phyloP scores from a whole-genome alignment of 2,329 filamentous ascomycete genomes.

The Drechslerella dactyloides region DNA sequence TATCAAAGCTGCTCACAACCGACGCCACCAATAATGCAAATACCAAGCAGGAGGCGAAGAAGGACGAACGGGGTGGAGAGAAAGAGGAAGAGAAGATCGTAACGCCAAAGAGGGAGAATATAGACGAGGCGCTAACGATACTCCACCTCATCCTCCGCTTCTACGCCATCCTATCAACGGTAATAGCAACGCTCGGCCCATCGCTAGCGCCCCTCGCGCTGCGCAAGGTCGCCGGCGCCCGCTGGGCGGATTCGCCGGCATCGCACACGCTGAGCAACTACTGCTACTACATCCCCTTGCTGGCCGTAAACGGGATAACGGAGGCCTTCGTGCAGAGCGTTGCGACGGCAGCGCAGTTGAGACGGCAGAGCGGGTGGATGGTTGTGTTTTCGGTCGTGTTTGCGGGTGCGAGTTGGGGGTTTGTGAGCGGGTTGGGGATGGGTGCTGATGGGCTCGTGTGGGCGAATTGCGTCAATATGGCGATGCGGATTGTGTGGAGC shows the following conservation, averaged over 20 bases:
- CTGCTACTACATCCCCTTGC: conserved; percentile 89
- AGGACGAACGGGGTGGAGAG: no score
- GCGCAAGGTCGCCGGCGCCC: conserved; percentile 74
- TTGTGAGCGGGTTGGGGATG: conserved; percentile 71
- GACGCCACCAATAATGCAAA: conserved; percentile 45
- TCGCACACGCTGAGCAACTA: conserved; percentile 77
- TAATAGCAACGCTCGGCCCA: conserved; percentile 75
- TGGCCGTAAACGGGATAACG: conserved; percentile 87
- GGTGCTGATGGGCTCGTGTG: conserved; percentile 82
- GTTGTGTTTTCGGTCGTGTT: conserved; percentile 78
- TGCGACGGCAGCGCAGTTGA: conserved; percentile 75
- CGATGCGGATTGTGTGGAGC: conserved; percentile 82
- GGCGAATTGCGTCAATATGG: conserved; percentile 91
- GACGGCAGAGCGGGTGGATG: conserved; percentile 84
- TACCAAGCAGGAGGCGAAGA: conserved; percentile 37
- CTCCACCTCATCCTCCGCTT: conserved; percentile 71
- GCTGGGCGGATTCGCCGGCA: conserved; percentile 77
- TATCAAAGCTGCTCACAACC: conserved; percentile 75
- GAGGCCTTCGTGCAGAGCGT: conserved; percentile 93
- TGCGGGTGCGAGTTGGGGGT: conserved; percentile 74
- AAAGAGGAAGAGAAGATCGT: conserved; percentile 57
- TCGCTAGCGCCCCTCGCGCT: conserved; percentile 75
- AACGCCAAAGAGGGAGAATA: conserved; percentile 58
- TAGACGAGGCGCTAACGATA: conserved; percentile 61
- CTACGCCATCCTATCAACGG: conserved; percentile 75